phyloP scores from a whole-genome alignment of 2,329 filamentous ascomycete genomes.

The Ophiostoma pallidulum region DNA sequence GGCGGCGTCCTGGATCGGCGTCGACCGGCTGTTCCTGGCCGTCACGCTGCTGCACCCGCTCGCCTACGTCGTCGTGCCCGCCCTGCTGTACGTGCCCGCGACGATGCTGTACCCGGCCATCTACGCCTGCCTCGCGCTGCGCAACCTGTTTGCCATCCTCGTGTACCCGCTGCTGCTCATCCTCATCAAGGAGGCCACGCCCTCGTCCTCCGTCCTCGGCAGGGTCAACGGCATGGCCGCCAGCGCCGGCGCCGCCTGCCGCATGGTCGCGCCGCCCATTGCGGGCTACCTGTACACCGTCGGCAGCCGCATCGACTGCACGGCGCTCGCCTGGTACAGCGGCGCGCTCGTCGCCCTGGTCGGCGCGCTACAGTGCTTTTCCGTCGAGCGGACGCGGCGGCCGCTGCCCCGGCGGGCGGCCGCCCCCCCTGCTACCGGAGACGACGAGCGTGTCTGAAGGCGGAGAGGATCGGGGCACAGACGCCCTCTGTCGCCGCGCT shows the following conservation, averaged over 20 bases:
- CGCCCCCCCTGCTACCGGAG: too few species aligned
- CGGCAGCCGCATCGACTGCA: slow-evolving; percentile 50
- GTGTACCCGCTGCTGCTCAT: slow-evolving; percentile 59
- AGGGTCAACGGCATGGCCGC: slow-evolving; percentile 58
- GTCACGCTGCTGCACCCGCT: slow-evolving; percentile 53
- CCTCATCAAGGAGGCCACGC: slow-evolving; percentile 57
- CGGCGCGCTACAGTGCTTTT: slow-evolving; percentile 53
- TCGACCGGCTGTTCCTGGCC: slow-evolving; percentile 49
- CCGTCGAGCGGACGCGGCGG: slow-evolving; percentile 29
- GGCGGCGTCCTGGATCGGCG: slow-evolving; percentile 47
- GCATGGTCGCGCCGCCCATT: slow-evolving; percentile 57
- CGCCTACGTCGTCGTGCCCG: slow-evolving; percentile 50
- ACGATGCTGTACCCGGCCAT: slow-evolving; percentile 45
- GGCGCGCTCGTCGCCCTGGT: slow-evolving; percentile 46
- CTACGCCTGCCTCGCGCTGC: slow-evolving; percentile 46
- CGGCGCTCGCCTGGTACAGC: slow-evolving; percentile 55
- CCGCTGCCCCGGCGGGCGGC: not conserved
- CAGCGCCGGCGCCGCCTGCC: slow-evolving; percentile 54
- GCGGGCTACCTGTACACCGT: slow-evolving; percentile 54
- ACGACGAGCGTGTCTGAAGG: not conserved
- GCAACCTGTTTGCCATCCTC: slow-evolving; percentile 53
- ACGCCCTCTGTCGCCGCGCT: too few species aligned
- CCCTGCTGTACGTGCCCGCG: slow-evolving; percentile 46
- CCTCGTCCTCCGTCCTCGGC: slow-evolving; percentile 45
- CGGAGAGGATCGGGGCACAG: not conserved